Evolutionary conservation across 768 basidiomycete genomes (phyloP), one percentile per base, ranked within the genome.

Genomic region (Suillus alpinus): DNA sequence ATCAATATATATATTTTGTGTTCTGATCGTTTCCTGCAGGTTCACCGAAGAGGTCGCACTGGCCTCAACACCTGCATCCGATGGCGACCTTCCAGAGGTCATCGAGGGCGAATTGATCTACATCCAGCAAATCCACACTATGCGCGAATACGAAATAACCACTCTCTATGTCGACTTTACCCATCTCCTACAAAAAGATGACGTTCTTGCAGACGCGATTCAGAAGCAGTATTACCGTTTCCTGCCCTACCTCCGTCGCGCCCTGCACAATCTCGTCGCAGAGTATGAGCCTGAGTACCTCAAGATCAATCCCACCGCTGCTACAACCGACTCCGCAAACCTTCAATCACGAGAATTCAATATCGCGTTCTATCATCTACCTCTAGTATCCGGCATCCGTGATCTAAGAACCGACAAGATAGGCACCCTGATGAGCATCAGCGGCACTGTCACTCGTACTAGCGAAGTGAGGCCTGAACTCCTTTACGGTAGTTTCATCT

Each of bases 391-490:
- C 50, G 94, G 95, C 6, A 99, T 99, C 59, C 90, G 97, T 16
- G 93, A 96, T 66, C 79, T 99, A 36, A 82, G 90, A 67, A 98
- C 95, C 47, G 93, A 94, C 65, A 91, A 90, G 73, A 97, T 98
- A 61, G 97, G 97, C 20, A 92, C 91, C 2, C 79, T 99, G 61
- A 89, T 95, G 85, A 89, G 91, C 69, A 96, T 99, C 75, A 92
- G 91, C 66, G 97, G 97, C 16, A 99, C 97, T 0, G 96, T 98
- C 40, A 98, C 97, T 1, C 84, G 97, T 57, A 99, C 97, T 3
- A 95, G 92, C 66, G 97, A 99, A 78, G 97, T 99, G 49, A 82
- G 97, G 34, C 97, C 97, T 2, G 97, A 98, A 75, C 76, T 99
- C 53, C 80, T 98, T 20, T 95, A 83, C 68, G 97, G 96, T 20